Base-by-base conservation (phyloP, 768 basidiomycete species). In the Hygrophorus pudorinus region DNA sequence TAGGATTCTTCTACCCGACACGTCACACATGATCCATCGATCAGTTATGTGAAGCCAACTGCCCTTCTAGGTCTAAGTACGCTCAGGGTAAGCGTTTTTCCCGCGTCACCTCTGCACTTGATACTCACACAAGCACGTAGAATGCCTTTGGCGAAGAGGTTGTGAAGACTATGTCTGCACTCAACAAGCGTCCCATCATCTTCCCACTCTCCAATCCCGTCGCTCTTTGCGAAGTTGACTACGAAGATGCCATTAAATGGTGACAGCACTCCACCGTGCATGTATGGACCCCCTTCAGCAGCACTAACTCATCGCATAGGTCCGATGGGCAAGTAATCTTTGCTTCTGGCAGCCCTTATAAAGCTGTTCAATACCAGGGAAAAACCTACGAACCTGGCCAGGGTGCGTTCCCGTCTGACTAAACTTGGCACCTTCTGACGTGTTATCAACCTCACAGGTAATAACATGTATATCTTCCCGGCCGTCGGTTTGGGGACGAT, bases 131-230 rank as follows among this genome's bases (percentile, higher is more conserved):
- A 16, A 30, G 13, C 13, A 11, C 5, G 11, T 49, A 71, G 68
- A 70, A 70, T 49, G 81, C 81, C 1, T 89, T 89, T 65, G 72
- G 65, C 9, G 70, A 80, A 57, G 65, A 73, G 9, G 76, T 78
- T 27, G 75, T 88, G 27, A 66, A 65, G 43, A 61, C 70, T 31
- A 84, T 88, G 82, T 71, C 75, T 13, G 61, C 68, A 6, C 60
- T 79, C 36, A 87, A 86, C 61, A 53, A 61, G 13, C 74, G 75
- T 2, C 85, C 85, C n/a, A 81, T 87, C 64, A 75, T 88, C 56
- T 86, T 89, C 66, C 84, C 85, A 28, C 72, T 88, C 1, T 84
- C 81, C 28, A 88, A 88, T 58, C 85, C 85, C 10, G 65, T 78
- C 18, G 66, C 71, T 24, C 65, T 79, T 28, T 68, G 70, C 48